These are phyloP conservation scores for Penicillium sp. DNA, from an alignment of 2,329 filamentous ascomycete genomes.

Conservation along the genomic window DNA sequence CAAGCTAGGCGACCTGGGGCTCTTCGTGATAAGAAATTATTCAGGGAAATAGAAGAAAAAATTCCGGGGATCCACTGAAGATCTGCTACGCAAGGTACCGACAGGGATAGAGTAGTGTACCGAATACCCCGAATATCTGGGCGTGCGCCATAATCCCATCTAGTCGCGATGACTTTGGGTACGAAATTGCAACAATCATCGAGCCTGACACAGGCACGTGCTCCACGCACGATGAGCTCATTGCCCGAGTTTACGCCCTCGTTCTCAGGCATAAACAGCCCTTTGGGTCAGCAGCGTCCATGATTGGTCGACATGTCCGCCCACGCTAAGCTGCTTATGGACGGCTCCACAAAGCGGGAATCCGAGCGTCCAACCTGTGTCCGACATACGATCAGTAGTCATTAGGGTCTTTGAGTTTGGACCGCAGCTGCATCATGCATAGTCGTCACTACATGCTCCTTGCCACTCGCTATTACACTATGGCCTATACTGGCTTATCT, in stretches of 20 bases:
- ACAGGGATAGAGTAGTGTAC: not conserved
- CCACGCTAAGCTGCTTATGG: not conserved
- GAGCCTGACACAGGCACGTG: slow-evolving; percentile 21
- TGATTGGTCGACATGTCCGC: slow-evolving; percentile 2
- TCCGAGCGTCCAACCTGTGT: slow-evolving; percentile 2
- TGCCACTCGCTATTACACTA: too few species aligned
- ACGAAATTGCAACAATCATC: slow-evolving; percentile 6
- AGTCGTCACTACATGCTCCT: not conserved
- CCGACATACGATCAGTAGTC: not conserved
- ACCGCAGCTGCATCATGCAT: slow-evolving; percentile 1
- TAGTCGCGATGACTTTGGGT: not conserved
- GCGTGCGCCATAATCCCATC: not conserved
- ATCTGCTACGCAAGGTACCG: slow-evolving; percentile 1
- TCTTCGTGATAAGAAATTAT: not conserved
- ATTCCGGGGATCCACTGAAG: not conserved
- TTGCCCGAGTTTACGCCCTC: slow-evolving; percentile 1
- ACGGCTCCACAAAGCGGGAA: slow-evolving; percentile 9
- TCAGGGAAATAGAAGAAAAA: slow-evolving; percentile 1
- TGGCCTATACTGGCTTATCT: not conserved
- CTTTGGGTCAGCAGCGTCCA: not conserved
- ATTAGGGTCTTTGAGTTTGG: not conserved
- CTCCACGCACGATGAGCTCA: slow-evolving; percentile 16
- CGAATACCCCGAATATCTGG: not conserved
- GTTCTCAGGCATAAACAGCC: slow-evolving; percentile 3
- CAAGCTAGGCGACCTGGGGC: not conserved